A percentile compares a stretch with the other conserved stretches of the same genome.
phyloP scores from a whole-genome alignment of 116 monocot genomes.

The Posidonia oceanica region DNA sequence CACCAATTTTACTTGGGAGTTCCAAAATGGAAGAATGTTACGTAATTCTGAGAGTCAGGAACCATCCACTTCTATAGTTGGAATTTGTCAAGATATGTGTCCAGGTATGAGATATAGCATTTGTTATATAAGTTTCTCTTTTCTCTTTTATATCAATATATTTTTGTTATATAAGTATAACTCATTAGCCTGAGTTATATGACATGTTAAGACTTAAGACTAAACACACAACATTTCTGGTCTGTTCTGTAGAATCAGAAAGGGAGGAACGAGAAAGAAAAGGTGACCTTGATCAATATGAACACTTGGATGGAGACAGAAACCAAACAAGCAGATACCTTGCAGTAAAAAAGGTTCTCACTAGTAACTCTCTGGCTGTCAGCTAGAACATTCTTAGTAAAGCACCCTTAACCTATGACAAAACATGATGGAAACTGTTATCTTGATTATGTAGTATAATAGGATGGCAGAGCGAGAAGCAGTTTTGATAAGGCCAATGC shows the following conservation, averaged over 20 bases:
- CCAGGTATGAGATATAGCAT: slow-evolving; percentile 45
- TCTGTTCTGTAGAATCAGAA: slow-evolving; percentile 50
- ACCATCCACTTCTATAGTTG: slow-evolving; percentile 40
- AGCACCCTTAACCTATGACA: not conserved
- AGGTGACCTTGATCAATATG: slow-evolving; percentile 94
- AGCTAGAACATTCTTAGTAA: slow-evolving; percentile 5
- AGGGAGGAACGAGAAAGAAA: slow-evolving; percentile 95
- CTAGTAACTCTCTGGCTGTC: slow-evolving; percentile 1
- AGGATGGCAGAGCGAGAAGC: slow-evolving; percentile 88
- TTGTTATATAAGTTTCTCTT: not conserved
- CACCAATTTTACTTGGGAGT: slow-evolving; percentile 7
- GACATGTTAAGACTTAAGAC: not conserved
- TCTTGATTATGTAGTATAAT: slow-evolving; percentile 85
- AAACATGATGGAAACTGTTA: slow-evolving; percentile 39
- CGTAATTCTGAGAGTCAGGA: slow-evolving; percentile 25
- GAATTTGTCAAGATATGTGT: slow-evolving; percentile 95
- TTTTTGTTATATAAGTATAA: no score
- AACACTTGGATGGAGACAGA: slow-evolving; percentile 88
- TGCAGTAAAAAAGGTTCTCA: slow-evolving; percentile 87
- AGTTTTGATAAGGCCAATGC: slow-evolving; percentile 82
- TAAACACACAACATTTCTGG: no score
- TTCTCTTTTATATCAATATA: not conserved
- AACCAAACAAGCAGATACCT: slow-evolving; percentile 82
- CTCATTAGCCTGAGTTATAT: not conserved
- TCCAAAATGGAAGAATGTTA: slow-evolving; percentile 6